Evolutionary conservation across 306 rosid species (phyloP).

Genomic region (Dryas alaskensis): DNA sequence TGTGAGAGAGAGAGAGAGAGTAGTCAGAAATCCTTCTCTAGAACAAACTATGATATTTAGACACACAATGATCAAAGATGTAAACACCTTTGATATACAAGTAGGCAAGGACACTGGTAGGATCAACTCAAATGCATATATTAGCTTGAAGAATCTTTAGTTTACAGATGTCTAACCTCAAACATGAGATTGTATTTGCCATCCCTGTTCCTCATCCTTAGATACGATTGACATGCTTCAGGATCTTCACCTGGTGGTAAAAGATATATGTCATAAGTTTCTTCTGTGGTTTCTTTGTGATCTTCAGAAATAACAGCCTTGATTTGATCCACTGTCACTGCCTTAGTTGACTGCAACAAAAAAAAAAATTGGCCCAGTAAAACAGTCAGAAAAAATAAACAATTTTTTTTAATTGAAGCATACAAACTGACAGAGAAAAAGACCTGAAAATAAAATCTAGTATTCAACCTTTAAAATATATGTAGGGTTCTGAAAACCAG

Average conservation of each 20-base stretch:
- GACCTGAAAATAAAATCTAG: neutral
- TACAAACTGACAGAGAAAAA: constrained; percentile 15
- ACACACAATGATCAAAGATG: neutral
- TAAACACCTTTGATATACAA: neutral
- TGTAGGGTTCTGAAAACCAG: constrained; percentile 93
- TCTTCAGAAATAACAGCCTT: constrained; percentile 69
- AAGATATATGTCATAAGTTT: constrained; percentile 96
- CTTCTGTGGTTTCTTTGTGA: constrained; percentile 74
- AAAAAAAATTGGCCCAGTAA: constrained; percentile 3
- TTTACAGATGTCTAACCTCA: constrained; percentile 61
- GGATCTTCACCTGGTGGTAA: constrained; percentile 99
- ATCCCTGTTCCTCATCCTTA: constrained; percentile 98
- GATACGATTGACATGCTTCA: constrained; percentile 98
- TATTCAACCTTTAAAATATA: constrained; percentile 75
- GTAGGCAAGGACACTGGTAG: neutral
- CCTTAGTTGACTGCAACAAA: constrained; percentile 63
- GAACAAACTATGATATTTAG: neutral
- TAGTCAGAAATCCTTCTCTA: constrained; percentile 4
- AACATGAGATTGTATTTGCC: constrained; percentile 99
- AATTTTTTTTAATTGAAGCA: constrained; percentile 13
- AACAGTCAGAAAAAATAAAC: constrained; percentile 11
- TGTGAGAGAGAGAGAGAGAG: constrained; percentile 27
- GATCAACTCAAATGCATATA: constrained; percentile 3
- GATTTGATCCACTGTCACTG: constrained; percentile 76
- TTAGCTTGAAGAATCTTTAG: constrained; percentile 8